Conservation (phyloP, 306 rosid genomes). For the Dryas octopetala region DNA sequence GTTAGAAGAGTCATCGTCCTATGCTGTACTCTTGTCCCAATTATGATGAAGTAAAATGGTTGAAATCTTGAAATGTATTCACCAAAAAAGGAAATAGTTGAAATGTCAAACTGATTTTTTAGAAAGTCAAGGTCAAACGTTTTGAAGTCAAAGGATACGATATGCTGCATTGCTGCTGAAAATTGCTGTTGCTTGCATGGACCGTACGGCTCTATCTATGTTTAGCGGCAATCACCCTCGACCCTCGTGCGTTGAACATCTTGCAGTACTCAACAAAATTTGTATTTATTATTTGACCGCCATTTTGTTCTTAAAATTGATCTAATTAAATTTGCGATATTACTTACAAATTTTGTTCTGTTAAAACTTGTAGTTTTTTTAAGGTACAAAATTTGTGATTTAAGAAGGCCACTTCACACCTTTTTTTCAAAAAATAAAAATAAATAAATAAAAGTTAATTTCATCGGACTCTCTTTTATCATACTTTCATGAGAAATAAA, state of each 20-base stretch:
- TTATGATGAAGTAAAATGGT: not conserved
- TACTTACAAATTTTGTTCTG: too few relatives aligned
- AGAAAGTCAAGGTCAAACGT: conserved; percentile 4
- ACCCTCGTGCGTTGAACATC: not conserved
- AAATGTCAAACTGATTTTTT: not conserved
- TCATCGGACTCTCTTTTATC: too few relatives aligned
- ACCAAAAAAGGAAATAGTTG: not conserved
- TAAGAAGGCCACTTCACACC: too few relatives aligned
- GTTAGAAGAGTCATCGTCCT: too few relatives aligned
- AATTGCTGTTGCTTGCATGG: not conserved
- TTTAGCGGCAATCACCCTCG: too few relatives aligned
- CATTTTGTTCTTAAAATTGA: too few relatives aligned
- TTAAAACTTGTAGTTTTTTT: too few relatives aligned
- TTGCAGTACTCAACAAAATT: not conserved
- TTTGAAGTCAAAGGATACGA: not conserved
- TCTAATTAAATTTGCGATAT: too few relatives aligned
- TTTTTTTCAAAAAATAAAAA: too few relatives aligned
- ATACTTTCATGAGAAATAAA: too few relatives aligned
- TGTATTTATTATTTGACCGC: not conserved
- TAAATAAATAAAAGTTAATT: too few relatives aligned
- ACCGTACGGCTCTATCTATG: not conserved
- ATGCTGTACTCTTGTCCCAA: not conserved
- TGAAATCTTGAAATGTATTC: not conserved
- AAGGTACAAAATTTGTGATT: too few relatives aligned
- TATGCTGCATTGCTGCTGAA: not conserved